Evolutionary conservation across 2,329 filamentous ascomycete species (phyloP).

Genomic region (Clonostachys byssicola): DNA sequence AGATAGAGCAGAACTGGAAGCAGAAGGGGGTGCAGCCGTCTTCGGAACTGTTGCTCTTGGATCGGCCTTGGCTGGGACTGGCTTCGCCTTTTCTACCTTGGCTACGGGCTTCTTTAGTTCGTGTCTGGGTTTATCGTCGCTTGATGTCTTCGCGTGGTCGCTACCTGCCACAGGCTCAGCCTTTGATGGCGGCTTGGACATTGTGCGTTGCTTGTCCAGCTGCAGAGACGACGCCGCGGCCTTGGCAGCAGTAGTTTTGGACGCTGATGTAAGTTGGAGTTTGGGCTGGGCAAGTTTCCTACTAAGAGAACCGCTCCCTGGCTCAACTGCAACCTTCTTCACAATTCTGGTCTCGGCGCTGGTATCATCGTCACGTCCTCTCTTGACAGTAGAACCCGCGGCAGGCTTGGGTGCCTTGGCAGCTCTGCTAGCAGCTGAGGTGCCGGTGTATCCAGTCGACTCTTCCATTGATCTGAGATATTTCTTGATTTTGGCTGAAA

Average conservation of each 20-base stretch:
- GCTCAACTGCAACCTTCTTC: conserved; percentile 37
- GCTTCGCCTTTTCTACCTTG: conserved; percentile 9
- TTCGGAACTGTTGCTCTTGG: conserved; percentile 9
- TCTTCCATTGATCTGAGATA: conserved; percentile 25
- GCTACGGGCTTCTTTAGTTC: conserved; percentile 14
- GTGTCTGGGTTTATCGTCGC: conserved; percentile 22
- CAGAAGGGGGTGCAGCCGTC: conserved; percentile 12
- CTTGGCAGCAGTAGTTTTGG: conserved; percentile 22
- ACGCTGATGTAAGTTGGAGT: conserved; percentile 18
- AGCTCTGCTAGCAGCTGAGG: conserved; percentile 29
- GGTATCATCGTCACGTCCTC: conserved; percentile 26
- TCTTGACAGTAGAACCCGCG: conserved; percentile 21
- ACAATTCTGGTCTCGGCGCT: conserved; percentile 25
- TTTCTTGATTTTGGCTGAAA: conserved; percentile 42
- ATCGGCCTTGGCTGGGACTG: conserved; percentile 16
- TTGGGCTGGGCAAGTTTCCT: conserved; percentile 33
- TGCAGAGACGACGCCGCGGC: conserved; percentile 27
- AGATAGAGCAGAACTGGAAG: conserved; percentile 31
- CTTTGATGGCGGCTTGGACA: conserved; percentile 35
- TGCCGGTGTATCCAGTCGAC: conserved; percentile 30
- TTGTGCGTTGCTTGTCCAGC: conserved; percentile 42
- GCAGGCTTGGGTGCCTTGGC: conserved; percentile 14
- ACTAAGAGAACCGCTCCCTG: conserved; percentile 26
- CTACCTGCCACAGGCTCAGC: conserved; percentile 14
- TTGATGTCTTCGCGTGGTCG: conserved; percentile 15